phyloP scores from a whole-genome alignment of 192 early-diverging fungal genomes.

The Gryganskiella cystojenkinii region DNA sequence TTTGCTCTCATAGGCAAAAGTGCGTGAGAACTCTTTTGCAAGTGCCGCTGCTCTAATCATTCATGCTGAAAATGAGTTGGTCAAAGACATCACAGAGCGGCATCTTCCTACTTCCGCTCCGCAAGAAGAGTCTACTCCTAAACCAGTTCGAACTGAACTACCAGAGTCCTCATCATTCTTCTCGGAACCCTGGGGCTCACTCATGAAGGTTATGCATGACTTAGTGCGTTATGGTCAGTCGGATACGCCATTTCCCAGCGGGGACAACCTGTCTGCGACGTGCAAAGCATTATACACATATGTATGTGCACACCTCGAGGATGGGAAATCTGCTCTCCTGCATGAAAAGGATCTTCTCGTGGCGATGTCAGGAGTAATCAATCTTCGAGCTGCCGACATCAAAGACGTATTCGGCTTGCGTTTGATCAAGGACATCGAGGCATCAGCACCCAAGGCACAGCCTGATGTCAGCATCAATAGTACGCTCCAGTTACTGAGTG shows the following conservation, averaged over 20 bases:
- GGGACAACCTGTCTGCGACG: not conserved
- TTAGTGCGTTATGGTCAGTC: not conserved
- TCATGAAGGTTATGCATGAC: conserved; percentile 5
- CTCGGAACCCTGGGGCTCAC: not conserved
- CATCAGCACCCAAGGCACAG: conserved; percentile 11
- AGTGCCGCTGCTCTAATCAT: conserved; percentile 2
- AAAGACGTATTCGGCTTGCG: conserved; percentile 17
- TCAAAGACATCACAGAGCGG: conserved; percentile 1
- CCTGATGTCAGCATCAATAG: conserved; percentile 14
- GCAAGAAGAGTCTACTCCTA: not conserved
- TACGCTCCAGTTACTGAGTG: conserved; percentile 3
- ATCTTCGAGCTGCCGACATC: conserved; percentile 13
- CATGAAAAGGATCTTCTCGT: conserved; percentile 13
- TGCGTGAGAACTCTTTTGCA: not conserved
- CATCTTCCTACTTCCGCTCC: not conserved
- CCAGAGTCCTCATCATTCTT: not conserved
- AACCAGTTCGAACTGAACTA: not conserved
- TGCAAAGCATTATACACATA: conserved; percentile 6
- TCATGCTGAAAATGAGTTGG: not conserved
- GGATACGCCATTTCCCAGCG: not conserved
- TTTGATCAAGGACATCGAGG: conserved; percentile 24
- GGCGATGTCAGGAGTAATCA: conserved; percentile 15
- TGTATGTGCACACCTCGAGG: conserved; percentile 3
- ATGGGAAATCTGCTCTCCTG: conserved; percentile 1
- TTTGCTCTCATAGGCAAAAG: not conserved